Conservation (phyloP, 1,284 basidiomycete genomes). For the Sanguinoderma infundibulare region DNA sequence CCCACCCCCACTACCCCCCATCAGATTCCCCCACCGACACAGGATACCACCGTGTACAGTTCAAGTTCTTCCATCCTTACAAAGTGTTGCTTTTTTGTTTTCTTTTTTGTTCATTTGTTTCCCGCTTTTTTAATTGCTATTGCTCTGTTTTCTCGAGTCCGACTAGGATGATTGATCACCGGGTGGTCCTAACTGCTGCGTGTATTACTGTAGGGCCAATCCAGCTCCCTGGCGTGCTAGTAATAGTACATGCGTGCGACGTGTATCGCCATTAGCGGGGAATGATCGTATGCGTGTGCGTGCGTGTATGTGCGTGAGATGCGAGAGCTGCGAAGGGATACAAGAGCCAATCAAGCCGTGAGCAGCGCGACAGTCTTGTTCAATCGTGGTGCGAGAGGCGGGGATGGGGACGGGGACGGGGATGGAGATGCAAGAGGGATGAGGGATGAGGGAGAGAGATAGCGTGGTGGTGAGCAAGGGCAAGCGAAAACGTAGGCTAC, state of each 20-base stretch:
- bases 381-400: not conserved
- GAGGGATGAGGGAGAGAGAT: too few relatives aligned
- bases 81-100: not conserved
- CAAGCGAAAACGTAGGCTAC: constrained; percentile 20
- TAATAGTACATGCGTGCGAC: constrained; percentile 24
- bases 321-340: not conserved
- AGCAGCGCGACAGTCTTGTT: not conserved
- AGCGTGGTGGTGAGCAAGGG: too few relatives aligned
- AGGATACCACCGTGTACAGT: too few relatives aligned
- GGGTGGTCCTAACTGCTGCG: constrained; percentile 23
- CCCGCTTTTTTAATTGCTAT: not conserved
- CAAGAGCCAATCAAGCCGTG: not conserved
- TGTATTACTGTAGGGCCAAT: constrained; percentile 27
- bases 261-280: not conserved
- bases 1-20: too few relatives aligned
- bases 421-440: too few relatives aligned
- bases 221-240: constrained; percentile 21
- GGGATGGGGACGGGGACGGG: too few relatives aligned
- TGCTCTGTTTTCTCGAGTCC: not conserved
- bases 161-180: constrained; percentile 12
- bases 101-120: too few relatives aligned
- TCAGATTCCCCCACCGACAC: too few relatives aligned
- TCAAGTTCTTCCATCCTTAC: not conserved
- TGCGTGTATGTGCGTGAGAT: too few relatives aligned
- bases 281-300: not conserved